Percentiles rank a stretch among this genome's conserved stretches.
Evolutionary conservation across 495 filamentous ascomycete species (phyloP).

Genomic region (Aspergillus campestris): DNA sequence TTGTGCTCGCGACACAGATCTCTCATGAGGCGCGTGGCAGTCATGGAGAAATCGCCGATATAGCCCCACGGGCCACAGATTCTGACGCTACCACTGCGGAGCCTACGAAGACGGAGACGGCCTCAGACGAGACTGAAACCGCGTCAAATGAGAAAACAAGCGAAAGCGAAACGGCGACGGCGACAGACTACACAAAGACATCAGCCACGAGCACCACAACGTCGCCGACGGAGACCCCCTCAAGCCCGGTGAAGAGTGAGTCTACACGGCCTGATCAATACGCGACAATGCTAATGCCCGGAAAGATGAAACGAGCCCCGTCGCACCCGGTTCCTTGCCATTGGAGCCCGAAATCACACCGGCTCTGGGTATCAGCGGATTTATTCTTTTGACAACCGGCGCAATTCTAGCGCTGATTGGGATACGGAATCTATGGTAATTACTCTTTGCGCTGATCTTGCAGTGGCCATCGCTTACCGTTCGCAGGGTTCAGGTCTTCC

Average conservation of each 20-base stretch:
- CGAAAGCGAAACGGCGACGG: too few relatives aligned
- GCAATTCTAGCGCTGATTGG: constrained; percentile 65
- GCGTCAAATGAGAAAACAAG: too few relatives aligned
- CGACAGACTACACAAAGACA: too few relatives aligned
- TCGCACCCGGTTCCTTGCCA: constrained; percentile 45
- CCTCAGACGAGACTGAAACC: too few relatives aligned
- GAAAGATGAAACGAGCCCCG: constrained; percentile 14
- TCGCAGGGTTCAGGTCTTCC: constrained; percentile 62
- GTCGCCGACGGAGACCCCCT: constrained; percentile 2
- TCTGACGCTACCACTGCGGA: too few relatives aligned
- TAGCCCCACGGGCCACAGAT: constrained; percentile 6
- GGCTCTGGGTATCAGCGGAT: constrained; percentile 68
- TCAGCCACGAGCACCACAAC: constrained; percentile 1
- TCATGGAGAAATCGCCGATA: constrained; percentile 6
- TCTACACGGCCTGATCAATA: neutral
- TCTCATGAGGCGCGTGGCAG: constrained; percentile 5
- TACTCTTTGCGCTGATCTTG: neutral
- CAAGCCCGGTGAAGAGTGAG: constrained; percentile 9
- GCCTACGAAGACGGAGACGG: too few relatives aligned
- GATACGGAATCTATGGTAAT: constrained; percentile 69
- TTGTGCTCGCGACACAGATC: constrained; percentile 9
- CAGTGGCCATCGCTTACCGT: neutral
- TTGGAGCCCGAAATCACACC: constrained; percentile 70
- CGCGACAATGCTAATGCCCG: neutral
- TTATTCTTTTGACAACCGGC: constrained; percentile 65